These are phyloP conservation scores for Euphorbia corollata DNA, from an alignment of 441 rosid genomes.

Conservation along the genomic window DNA sequence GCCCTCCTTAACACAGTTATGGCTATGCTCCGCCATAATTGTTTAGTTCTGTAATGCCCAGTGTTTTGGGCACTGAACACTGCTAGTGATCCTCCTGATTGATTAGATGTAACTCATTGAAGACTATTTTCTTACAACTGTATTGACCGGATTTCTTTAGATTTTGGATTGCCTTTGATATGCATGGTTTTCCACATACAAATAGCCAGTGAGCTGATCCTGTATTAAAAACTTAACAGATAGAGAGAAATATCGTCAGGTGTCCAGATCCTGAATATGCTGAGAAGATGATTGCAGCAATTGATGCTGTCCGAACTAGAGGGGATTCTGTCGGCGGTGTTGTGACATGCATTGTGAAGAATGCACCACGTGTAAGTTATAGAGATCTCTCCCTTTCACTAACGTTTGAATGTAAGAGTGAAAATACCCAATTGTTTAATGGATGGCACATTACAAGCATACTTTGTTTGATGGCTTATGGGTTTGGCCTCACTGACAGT, in stretches of 20 bases:
- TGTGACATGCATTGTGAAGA: slow-evolving; percentile 87
- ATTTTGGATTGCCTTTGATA: background rate
- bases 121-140: background rate
- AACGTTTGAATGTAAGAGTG: no score
- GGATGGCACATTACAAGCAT: no score
- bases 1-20: no score
- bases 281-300: slow-evolving; percentile 89
- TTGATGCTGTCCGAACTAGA: slow-evolving; percentile 66
- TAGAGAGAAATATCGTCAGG: slow-evolving; percentile 87
- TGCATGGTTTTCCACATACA: background rate
- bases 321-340: slow-evolving; percentile 97
- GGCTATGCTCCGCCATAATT: background rate
- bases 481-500: background rate
- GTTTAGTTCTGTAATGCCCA: background rate
- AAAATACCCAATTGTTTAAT: no score
- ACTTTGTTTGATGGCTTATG: background rate
- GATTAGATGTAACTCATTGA: no score
- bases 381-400: slow-evolving; percentile 1
- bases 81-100: no score
- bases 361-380: slow-evolving; percentile 68
- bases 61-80: no score
- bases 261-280: slow-evolving; percentile 95
- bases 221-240: slow-evolving; percentile 34
- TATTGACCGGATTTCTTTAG: background rate
- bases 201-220: slow-evolving; percentile 15